Evolutionary conservation across 2,329 filamentous ascomycete species (phyloP), one percentile per base, ranked within the genome.

Genomic region (Aspergillus thermomutatus): DNA sequence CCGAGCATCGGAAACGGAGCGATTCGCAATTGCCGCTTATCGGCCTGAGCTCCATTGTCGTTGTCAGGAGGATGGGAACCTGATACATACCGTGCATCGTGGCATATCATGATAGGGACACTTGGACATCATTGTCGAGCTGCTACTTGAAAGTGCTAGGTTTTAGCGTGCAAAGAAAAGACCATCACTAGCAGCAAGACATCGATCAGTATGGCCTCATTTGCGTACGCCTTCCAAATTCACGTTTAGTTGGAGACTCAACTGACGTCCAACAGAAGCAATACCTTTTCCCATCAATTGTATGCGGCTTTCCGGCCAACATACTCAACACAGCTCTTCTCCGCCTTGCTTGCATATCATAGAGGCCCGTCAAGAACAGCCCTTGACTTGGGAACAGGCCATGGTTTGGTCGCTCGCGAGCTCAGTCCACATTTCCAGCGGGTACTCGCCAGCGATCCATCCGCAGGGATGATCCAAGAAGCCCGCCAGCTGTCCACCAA

Each of bases 401-500:
- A 56, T 49, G 54, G 50, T 14, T n/a, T 53, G 3, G 54, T 56
- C 21, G 54, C 54, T 25, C 54, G 54, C 41, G 45, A 41, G 11
- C 25, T 53, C 25, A 49, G 49, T 19, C 5, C 27, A 17, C 28
- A 14, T 11, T 53, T 56, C 28, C 9, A 23, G 10, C 14, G 43
- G 2, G 34, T 56, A n/a, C 34, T 47, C 21, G 54, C 40, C 21
- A 51, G 56, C 41, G 59, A 61, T 46, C 59, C 57, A 23, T 61
- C 59, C 4, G 43, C 26, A 7, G 57, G 57, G 19, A 61, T 61
- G 59, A 69, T 77, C 50, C 62, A 64, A 40, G 68, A 75, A 57
- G 74, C 75, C 0, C 49, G 56, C 9, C 46, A 61, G 6, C 64
- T 69, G 3, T 19, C 55, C 4, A 46, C 10, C 1, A 14, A 1